A percentile compares a stretch with the other conserved stretches of the same genome.
phyloP scores from a whole-genome alignment of 1,139 yeast species.

The Scheffersomyces titani region DNA sequence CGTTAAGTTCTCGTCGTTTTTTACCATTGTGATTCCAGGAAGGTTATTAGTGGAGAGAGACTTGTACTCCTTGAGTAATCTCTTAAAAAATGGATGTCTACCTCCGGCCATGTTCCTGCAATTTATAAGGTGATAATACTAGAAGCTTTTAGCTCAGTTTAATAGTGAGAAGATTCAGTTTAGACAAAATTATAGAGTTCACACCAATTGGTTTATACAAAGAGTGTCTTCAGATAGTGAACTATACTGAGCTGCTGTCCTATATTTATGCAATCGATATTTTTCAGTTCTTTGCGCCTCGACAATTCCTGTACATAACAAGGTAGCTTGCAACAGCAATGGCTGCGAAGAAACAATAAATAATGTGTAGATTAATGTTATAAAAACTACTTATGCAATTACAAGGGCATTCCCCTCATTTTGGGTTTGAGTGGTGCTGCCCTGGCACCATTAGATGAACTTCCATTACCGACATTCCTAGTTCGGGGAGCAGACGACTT shows the following conservation, averaged over 20 bases:
- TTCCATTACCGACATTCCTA: background rate
- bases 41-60: conserved; percentile 19
- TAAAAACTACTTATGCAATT: background rate
- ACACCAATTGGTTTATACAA: background rate
- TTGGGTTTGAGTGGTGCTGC: background rate
- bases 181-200: background rate
- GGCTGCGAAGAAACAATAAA: background rate
- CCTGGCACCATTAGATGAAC: background rate
- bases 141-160: background rate
- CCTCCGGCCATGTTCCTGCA: conserved; percentile 4
- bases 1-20: conserved; percentile 22
- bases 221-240: background rate
- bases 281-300: background rate
- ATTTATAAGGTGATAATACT: background rate
- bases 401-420: background rate
- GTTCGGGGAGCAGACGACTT: background rate
- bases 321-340: background rate
- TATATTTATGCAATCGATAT: background rate
- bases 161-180: too few relatives aligned
- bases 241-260: background rate
- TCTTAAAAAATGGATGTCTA: conserved; percentile 30
- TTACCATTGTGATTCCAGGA: conserved; percentile 31
- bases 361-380: background rate
- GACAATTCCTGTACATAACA: background rate
- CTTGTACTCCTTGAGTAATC: conserved; percentile 46